Base-by-base conservation (phyloP, 1,284 basidiomycete species). In the Austroboletus rostrupii region DNA sequence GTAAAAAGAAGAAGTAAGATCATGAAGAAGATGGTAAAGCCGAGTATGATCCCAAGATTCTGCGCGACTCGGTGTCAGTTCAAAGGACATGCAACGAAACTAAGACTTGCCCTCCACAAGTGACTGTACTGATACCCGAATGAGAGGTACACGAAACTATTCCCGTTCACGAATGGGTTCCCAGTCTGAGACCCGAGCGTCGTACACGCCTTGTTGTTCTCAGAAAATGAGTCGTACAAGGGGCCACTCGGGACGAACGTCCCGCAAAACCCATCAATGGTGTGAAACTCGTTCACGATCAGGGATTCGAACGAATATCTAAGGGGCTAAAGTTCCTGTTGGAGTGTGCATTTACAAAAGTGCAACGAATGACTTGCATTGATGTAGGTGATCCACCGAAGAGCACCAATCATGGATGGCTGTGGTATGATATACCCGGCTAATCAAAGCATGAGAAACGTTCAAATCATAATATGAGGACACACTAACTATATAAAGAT, bases 321-420 rank as follows among this genome's bases (percentile, higher is more conserved):
- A 20, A 79, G 50, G 16, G 73, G 77, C 77, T 77, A 53, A 2
- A 14, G 3, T 7, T 26, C 23, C 23, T 26, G 23, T 26, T 26
- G 6, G 23, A 26, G 23, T 8, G 6, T 5, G 23, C 23, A 26
- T 7, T 26, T 26, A 26, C 23, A 26, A 26, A 5, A 5, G 23
- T 26, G 9, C 6, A 26, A 26, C 23, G 23, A 26, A 31, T 3
- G 62, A 70, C 79, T 45, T 54, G 77, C 81, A 52, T 85, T 83
- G 31, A 84, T 73, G 44, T 76, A 83, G 3, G 77, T 77, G 35
- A 86, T 78, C 85, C 85, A 87, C 20, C 72, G 70, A 48, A 87
- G 65, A 3, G 79, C 81, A 11, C 78, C 79, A 14, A 83, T 79
- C 80, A 87, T 86, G 26, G 71, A 73, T 0, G 78, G 74, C 59